Percentiles rank a stretch among this genome's conserved stretches.
Conservation (phyloP, 2,329 filamentous ascomycete genomes). For the Ascochyta fabae region DNA sequence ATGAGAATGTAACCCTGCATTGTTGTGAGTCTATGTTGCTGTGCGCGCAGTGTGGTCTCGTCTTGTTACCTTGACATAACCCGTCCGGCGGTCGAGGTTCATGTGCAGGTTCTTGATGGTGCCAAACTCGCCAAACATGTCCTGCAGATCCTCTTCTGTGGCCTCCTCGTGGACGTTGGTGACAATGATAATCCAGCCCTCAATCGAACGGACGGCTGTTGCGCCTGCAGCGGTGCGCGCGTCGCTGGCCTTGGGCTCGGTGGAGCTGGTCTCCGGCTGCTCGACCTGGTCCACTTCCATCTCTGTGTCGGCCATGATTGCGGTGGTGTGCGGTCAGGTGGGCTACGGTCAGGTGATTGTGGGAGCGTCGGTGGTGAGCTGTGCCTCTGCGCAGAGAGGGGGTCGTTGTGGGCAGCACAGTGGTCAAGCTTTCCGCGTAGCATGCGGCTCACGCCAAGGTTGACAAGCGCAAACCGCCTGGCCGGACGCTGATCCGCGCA, state of each 20-base stretch:
- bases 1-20: slow-evolving; percentile 81
- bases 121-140: slow-evolving; percentile 82
- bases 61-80: slow-evolving; percentile 77
- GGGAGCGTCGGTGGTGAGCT: slow-evolving; percentile 4
- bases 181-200: slow-evolving; percentile 87
- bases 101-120: slow-evolving; percentile 88
- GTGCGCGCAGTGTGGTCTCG: background rate
- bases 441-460: slow-evolving; percentile 9
- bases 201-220: slow-evolving; percentile 82
- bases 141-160: slow-evolving; percentile 80
- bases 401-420: slow-evolving; percentile 15
- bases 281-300: slow-evolving; percentile 54
- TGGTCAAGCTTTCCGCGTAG: slow-evolving; percentile 18
- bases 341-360: slow-evolving; percentile 4
- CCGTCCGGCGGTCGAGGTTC: slow-evolving; percentile 81
- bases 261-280: slow-evolving; percentile 43
- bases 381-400: background rate
- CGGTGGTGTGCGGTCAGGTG: background rate
- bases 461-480: background rate
- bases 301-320: slow-evolving; percentile 54
- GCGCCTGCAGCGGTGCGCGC: slow-evolving; percentile 77
- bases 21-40: slow-evolving; percentile 8
- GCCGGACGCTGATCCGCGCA: background rate
- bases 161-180: slow-evolving; percentile 90
- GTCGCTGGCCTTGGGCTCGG: slow-evolving; percentile 63